phyloP scores from a whole-genome alignment of 2,329 filamentous ascomycete species.

The Aaosphaeria arxii region DNA sequence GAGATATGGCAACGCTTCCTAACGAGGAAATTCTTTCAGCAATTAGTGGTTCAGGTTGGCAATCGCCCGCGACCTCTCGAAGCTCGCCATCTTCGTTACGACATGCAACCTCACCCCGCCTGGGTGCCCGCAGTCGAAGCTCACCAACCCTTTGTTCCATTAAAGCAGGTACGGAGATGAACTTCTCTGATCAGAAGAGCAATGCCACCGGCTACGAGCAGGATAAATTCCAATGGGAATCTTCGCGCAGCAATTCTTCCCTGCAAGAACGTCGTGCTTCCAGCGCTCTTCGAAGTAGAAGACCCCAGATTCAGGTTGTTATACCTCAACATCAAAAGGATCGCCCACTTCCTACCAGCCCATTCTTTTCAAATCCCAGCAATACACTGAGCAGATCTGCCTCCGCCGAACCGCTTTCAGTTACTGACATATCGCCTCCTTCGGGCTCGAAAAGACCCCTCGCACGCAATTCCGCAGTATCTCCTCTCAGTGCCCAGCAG shows the following conservation, averaged over 20 bases:
- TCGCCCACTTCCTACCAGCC: slow-evolving; percentile 26
- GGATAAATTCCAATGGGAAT: slow-evolving; percentile 42
- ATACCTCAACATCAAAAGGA: slow-evolving; percentile 26
- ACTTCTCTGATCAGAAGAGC: slow-evolving; percentile 21
- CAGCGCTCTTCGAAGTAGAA: slow-evolving; percentile 14
- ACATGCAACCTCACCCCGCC: slow-evolving; percentile 5
- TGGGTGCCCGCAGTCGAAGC: slow-evolving; percentile 17
- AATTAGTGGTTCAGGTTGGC: slow-evolving; percentile 14
- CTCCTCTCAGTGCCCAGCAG: slow-evolving; percentile 23
- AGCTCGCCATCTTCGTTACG: slow-evolving; percentile 14
- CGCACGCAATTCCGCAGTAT: slow-evolving; percentile 28
- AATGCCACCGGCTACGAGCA: slow-evolving; percentile 46
- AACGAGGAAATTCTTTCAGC: slow-evolving; percentile 40
- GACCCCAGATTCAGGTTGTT: slow-evolving; percentile 34
- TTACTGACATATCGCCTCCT: slow-evolving; percentile 30
- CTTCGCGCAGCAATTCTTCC: slow-evolving; percentile 9
- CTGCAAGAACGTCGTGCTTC: slow-evolving; percentile 6
- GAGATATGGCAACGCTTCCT: slow-evolving; percentile 36
- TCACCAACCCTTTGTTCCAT: slow-evolving; percentile 11
- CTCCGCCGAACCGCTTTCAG: slow-evolving; percentile 15
- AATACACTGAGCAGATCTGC: slow-evolving; percentile 17
- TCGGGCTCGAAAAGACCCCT: slow-evolving; percentile 17
- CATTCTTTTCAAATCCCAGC: slow-evolving; percentile 20
- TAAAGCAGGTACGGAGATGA: slow-evolving; percentile 17
- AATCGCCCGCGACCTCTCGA: slow-evolving; percentile 1